Conservation (phyloP, 2,329 filamentous ascomycete species). For the Colletotrichum aenigma region DNA sequence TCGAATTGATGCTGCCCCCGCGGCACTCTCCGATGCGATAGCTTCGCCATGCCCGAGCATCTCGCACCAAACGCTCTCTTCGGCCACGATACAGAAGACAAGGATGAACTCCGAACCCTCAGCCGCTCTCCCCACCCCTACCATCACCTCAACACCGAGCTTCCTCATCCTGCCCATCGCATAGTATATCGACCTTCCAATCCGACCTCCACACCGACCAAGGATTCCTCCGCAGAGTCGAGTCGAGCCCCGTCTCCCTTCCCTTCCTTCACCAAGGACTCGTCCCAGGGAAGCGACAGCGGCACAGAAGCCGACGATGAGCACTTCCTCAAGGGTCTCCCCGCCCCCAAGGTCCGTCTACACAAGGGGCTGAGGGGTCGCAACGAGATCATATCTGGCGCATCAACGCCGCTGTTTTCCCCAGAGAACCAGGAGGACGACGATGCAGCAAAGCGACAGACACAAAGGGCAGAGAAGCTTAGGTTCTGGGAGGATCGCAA, state of each 20-base stretch:
- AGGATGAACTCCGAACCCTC: conserved; percentile 49
- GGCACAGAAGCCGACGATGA: conserved; percentile 97
- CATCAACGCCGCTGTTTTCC: conserved; percentile 60
- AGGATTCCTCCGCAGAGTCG: conserved; percentile 23
- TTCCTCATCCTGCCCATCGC: conserved; percentile 54
- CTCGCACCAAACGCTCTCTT: conserved; percentile 38
- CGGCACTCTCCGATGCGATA: conserved; percentile 21
- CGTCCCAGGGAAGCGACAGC: conserved; percentile 77
- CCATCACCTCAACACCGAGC: conserved; percentile 61
- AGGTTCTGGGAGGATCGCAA: conserved; percentile 27
- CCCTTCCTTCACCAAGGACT: conserved; percentile 50
- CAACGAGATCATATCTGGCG: conserved; percentile 58
- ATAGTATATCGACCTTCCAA: conserved; percentile 24
- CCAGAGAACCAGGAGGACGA: conserved; percentile 49
- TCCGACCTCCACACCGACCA: conserved; percentile 6
- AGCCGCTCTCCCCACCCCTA: conserved; percentile 73
- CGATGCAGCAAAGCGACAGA: conserved; percentile 9
- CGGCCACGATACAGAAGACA: conserved; percentile 37
- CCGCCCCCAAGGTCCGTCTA: conserved; percentile 73
- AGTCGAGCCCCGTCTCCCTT: conserved; percentile 24
- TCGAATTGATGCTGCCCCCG: conserved; percentile 1
- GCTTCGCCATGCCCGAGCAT: conserved; percentile 52
- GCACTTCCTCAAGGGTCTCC: conserved; percentile 82
- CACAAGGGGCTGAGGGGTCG: conserved; percentile 78
- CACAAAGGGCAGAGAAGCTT: not conserved